Base-by-base conservation (phyloP, 31 red algal genomes). In the Odonthalia washingtoniensis region DNA sequence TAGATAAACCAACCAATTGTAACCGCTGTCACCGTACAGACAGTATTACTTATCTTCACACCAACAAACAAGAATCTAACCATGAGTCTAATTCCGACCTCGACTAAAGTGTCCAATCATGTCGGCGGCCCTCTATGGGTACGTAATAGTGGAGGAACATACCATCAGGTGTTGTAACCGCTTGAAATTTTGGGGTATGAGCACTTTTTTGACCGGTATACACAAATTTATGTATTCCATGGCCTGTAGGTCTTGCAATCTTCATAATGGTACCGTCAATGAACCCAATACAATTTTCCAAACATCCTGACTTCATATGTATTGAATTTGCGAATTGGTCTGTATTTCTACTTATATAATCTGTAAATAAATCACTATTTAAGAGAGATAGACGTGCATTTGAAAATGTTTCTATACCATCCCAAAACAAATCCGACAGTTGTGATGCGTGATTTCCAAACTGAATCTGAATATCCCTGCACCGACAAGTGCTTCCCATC, bases 151-250 rank as follows among this genome's bases (percentile, higher is more conserved):
- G 74, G 6, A 80, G 75, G 0, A 88, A 35, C 0, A 88, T 38
- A 21, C 85, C 85, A 52, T 88, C 85, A 2, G 85, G 85, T 21
- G 30, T 75, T 12, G 61, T 35, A 2, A 86, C 66, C 39, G 49
- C 74, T 45, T 88, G 72, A 65, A 88, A 88, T 74, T 88, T 79
- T 46, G 78, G 72, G 2, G 84, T 21, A 88, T 88, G 84, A 9
- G 5, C 0, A 27, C 49, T 74, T 38, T 61, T 78, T 67, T 88
- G 85, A 24, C 75, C 85, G 46, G 63, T 88, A 46, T 88, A 78
- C 27, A 64, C 53, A 57, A 40, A 14, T 24, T 79, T 78, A 34
- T 80, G 75, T 2, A 80, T n/a, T 4, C 62, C 85, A 41, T 41
- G 31, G 0, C 41, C 73, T 40, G 9, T 73, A 6, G 75, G 75